Percentiles rank a stretch among this genome's conserved stretches.
phyloP scores from a whole-genome alignment of 305 asterid species.

The Solanum hybrid region DNA sequence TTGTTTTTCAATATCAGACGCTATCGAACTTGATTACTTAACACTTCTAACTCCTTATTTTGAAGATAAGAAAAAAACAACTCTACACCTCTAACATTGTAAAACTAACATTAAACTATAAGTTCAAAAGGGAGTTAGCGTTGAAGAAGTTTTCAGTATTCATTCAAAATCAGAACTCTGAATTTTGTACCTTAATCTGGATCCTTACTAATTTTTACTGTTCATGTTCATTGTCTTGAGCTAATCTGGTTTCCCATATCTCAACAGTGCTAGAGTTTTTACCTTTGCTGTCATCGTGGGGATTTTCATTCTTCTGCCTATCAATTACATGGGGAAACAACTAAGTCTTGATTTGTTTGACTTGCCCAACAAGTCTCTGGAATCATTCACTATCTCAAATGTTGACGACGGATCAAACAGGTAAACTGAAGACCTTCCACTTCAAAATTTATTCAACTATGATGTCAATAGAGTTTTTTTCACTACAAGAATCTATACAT shows the following conservation, averaged over 20 bases:
- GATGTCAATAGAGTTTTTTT: not conserved
- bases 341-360: slow-evolving; percentile 58
- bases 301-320: slow-evolving; percentile 75
- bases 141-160: not conserved
- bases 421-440: slow-evolving; percentile 25
- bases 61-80: not conserved
- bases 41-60: not conserved
- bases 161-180: not conserved
- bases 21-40: not conserved
- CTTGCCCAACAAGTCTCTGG: slow-evolving; percentile 73
- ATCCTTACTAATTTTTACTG: not conserved
- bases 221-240: not conserved
- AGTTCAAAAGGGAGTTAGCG: not conserved
- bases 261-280: slow-evolving; percentile 72
- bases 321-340: slow-evolving; percentile 91
- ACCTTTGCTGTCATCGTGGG: slow-evolving; percentile 70
- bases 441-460: not conserved
- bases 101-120: not conserved
- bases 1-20: not conserved
- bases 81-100: not conserved
- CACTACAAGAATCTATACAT: not conserved
- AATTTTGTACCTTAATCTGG: not conserved
- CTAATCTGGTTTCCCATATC: not conserved
- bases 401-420: slow-evolving; percentile 87
- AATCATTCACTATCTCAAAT: slow-evolving; percentile 81